Evolutionary conservation across 345 rosid species (phyloP).

Genomic region (Angophora floribunda): DNA sequence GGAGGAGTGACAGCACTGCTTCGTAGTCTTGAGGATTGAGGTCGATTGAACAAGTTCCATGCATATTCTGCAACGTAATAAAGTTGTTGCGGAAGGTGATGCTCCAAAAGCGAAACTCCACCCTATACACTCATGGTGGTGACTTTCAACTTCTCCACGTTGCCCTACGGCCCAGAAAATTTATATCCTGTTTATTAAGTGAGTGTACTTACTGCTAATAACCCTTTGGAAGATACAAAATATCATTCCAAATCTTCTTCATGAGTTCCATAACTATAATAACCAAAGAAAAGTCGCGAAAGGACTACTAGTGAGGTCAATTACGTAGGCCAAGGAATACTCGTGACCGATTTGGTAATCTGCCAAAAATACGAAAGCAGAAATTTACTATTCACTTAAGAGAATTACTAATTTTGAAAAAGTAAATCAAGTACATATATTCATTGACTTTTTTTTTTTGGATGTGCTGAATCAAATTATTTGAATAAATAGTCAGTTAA

Average conservation of each 20-base stretch:
- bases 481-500: too few relatives aligned
- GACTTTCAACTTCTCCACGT: background rate
- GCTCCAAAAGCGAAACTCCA: background rate
- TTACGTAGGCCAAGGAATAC: background rate
- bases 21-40: background rate
- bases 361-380: background rate
- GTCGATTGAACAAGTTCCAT: background rate
- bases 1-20: background rate
- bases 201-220: background rate
- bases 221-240: background rate
- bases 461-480: too few relatives aligned
- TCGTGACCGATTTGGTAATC: background rate
- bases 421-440: background rate
- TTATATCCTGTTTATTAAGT: background rate
- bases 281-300: background rate
- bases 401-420: background rate
- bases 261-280: background rate
- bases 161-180: background rate
- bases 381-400: background rate
- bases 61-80: background rate
- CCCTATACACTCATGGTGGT: background rate
- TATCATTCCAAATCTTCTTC: background rate
- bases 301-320: background rate
- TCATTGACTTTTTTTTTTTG: background rate
- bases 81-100: fast-evolving